A percentile compares a stretch with the other conserved stretches of the same genome.
Conservation (phyloP, 2,329 filamentous ascomycete genomes). For the Trichophyton simii region DNA sequence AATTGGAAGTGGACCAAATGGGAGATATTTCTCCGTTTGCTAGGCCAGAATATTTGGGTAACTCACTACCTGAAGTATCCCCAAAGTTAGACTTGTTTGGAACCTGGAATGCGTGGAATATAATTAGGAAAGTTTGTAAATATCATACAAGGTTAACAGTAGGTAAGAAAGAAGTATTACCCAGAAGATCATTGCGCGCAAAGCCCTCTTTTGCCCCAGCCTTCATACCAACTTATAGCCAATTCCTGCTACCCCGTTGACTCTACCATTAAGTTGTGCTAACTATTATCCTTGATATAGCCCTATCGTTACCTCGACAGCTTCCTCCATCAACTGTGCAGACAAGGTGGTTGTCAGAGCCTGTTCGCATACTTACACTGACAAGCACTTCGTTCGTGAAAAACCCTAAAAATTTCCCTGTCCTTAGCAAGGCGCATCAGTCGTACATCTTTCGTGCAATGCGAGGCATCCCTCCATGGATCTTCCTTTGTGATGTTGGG, state of each 20-base stretch:
- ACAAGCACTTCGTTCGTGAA: slow-evolving; percentile 43
- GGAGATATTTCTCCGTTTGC: slow-evolving; percentile 34
- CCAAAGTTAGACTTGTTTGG: slow-evolving; percentile 58
- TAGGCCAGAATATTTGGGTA: slow-evolving; percentile 28
- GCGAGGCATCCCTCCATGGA: slow-evolving; percentile 47
- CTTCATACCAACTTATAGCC: background rate
- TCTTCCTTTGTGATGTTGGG: slow-evolving; percentile 47
- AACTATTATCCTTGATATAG: slow-evolving; percentile 24
- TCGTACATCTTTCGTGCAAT: slow-evolving; percentile 45
- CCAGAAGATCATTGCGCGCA: background rate
- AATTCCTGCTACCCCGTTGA: background rate
- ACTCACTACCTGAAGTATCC: slow-evolving; percentile 21
- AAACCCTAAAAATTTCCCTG: slow-evolving; percentile 47
- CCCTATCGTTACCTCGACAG: slow-evolving; percentile 45
- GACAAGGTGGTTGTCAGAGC: slow-evolving; percentile 52
- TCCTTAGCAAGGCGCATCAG: slow-evolving; percentile 47
- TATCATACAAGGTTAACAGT: slow-evolving; percentile 71
- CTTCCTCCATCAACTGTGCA: slow-evolving; percentile 46
- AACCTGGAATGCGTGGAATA: slow-evolving; percentile 89
- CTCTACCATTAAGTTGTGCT: slow-evolving; percentile 12
- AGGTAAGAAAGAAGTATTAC: slow-evolving; percentile 47
- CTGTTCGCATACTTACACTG: slow-evolving; percentile 45
- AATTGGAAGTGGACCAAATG: slow-evolving; percentile 37
- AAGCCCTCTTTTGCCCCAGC: background rate
- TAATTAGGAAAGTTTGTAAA: slow-evolving; percentile 70